Percentiles rank a stretch among this genome's conserved stretches.
These are phyloP conservation scores for Aleurites moluccanus DNA, from an alignment of 441 rosid species.

Conservation along the genomic window DNA sequence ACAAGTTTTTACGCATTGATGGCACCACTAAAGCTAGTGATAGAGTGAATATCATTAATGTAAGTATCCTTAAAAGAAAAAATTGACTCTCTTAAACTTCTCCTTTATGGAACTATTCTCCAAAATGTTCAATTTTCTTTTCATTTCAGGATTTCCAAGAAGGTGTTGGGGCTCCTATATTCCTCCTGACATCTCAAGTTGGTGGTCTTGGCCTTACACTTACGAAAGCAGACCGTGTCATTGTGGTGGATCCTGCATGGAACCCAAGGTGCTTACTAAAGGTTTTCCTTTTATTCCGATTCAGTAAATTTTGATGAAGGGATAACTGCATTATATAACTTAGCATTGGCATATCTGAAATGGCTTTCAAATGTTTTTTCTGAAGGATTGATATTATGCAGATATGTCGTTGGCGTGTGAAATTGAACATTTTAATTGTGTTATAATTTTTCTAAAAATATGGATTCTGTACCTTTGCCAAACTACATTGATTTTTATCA, in stretches of 20 bases:
- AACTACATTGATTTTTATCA: not conserved
- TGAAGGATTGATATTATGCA: not conserved
- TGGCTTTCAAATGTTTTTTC: not conserved
- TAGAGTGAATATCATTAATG: slow-evolving; percentile 80
- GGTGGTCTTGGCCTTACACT: slow-evolving; percentile 99
- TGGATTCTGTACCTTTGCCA: not conserved
- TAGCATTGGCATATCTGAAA: not conserved
- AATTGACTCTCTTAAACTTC: slow-evolving; percentile 6
- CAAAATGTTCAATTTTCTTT: slow-evolving; percentile 23
- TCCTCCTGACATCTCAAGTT: slow-evolving; percentile 92
- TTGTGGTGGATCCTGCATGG: slow-evolving; percentile 99
- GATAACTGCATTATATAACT: not conserved
- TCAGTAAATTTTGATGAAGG: not conserved
- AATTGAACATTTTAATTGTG: not conserved
- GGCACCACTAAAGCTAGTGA: slow-evolving; percentile 89
- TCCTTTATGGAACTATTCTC: slow-evolving; percentile 2
- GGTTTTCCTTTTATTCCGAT: slow-evolving; percentile 15
- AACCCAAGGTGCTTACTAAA: slow-evolving; percentile 70
- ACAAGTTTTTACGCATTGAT: slow-evolving; percentile 80
- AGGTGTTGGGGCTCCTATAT: slow-evolving; percentile 77
- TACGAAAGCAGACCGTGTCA: slow-evolving; percentile 94
- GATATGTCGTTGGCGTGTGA: not conserved
- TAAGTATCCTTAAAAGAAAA: slow-evolving; percentile 33
- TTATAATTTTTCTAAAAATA: not conserved
- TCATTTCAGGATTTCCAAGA: slow-evolving; percentile 76